phyloP scores from a whole-genome alignment of 441 rosid genomes.

The Adansonia grandidieri region DNA sequence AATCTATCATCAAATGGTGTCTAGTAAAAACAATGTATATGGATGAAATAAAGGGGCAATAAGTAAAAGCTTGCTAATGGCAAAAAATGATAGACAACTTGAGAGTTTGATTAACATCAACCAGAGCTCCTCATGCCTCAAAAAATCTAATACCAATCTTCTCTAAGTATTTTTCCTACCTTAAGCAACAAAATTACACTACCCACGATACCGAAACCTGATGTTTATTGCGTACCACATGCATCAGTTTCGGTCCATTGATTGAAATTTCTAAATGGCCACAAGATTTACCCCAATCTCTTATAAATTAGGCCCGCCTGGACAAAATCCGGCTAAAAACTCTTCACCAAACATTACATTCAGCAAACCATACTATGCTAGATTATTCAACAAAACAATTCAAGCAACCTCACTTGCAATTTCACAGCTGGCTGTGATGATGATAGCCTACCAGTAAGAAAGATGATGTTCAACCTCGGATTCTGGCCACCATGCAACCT shows the following conservation, averaged over 20 bases:
- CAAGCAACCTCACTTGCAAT: background rate
- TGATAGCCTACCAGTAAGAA: background rate
- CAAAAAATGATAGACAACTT: too few species aligned
- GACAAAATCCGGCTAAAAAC: background rate
- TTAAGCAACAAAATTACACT: background rate
- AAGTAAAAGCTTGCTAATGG: too few species aligned
- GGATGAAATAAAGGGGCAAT: too few species aligned
- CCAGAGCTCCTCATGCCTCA: too few species aligned
- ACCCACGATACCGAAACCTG: too few species aligned
- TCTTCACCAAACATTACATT: background rate
- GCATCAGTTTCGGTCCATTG: background rate
- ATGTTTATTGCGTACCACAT: background rate
- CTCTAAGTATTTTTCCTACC: background rate
- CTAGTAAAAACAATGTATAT: too few species aligned
- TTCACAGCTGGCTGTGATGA: background rate
- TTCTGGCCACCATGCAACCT: conserved; percentile 1
- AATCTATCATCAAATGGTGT: background rate
- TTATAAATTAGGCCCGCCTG: background rate
- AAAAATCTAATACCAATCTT: background rate
- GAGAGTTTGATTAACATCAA: too few species aligned
- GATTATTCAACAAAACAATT: background rate
- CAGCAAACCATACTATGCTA: background rate
- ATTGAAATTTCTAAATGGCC: background rate
- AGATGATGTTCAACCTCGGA: background rate
- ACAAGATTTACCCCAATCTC: background rate